phyloP scores from a whole-genome alignment of 192 early-diverging fungal genomes.

The Rhizoclosmatium globosum region DNA sequence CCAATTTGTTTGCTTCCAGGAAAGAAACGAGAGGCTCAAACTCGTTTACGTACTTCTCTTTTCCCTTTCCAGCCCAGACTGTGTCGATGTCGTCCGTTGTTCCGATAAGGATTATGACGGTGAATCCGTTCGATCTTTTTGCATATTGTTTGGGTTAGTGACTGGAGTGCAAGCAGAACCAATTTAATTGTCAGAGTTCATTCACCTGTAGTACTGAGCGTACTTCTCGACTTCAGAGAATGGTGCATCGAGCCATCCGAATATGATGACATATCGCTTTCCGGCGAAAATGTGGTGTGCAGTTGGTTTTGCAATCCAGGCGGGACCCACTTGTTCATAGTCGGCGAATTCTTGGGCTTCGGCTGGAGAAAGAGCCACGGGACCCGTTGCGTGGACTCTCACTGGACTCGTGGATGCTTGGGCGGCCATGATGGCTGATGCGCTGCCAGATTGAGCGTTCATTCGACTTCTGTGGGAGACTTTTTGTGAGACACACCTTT shows the following conservation, averaged over 20 bases:
- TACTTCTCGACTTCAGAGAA: slow-evolving; percentile 26
- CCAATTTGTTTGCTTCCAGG: background rate
- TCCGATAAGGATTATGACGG: background rate
- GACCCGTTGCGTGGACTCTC: too few species aligned
- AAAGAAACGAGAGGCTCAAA: background rate
- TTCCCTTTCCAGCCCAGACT: background rate
- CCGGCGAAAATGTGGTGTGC: background rate
- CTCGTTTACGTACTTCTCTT: background rate
- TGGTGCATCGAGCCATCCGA: slow-evolving; percentile 25
- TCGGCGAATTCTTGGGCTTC: too few species aligned
- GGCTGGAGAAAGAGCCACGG: too few species aligned
- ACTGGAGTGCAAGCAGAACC: background rate
- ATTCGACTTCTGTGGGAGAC: too few species aligned
- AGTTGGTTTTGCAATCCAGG: background rate
- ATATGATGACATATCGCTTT: slow-evolving; percentile 7
- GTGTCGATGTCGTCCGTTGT: background rate
- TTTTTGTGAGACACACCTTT: too few species aligned
- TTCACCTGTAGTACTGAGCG: slow-evolving; percentile 25
- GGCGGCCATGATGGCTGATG: too few species aligned
- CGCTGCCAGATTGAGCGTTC: too few species aligned
- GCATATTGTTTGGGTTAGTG: too few species aligned
- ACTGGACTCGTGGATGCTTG: too few species aligned
- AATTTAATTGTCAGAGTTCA: background rate
- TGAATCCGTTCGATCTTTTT: slow-evolving; percentile 14
- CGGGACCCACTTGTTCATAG: slow-evolving; percentile 4